Evolutionary conservation across 345 rosid genomes (phyloP), one percentile per base, ranked within the genome.

Genomic region (Pelargonium nanum): DNA sequence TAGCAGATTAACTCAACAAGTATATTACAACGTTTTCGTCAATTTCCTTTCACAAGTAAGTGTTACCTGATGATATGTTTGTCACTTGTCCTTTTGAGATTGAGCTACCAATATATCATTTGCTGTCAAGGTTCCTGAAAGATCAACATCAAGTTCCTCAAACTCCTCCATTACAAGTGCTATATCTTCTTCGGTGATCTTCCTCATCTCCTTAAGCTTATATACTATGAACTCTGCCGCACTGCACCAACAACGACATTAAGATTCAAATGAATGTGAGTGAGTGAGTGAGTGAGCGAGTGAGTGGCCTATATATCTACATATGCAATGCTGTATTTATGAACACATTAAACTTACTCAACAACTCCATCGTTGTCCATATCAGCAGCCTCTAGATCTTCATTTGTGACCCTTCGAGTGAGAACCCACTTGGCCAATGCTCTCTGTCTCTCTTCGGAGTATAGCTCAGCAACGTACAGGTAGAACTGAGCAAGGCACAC

Each of bases 191-290:
- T 83, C 81, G 70, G 66, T 81, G 30, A 92, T 83, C 83, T 88
- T 88, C 26, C 91, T 95, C 89, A 82, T 86, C 73, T 92, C 98
- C 71, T 83, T 86, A 12, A 88, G 95, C 76, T 88, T 88, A 57
- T 77, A 82, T n/a, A 87, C 2, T 9, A 85, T 52, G 65, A 83
- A 87, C 74, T 85, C 97, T 6, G 85, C 81, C 71, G 80, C 77
- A 22, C 93, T 86, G 66, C 9, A 12, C 56, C 73, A 60, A 12
- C 1, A 0, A 1, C 51, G 40, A 48, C 17, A 59, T 28, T 40
- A 45, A 45, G 26, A 61, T 32, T 23, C 12, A 68, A 19, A 24
- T 6, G 19, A 6, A 55, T n/a, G 13, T 10, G n/a, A n/a, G n/a
- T n/a, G n/a, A n/a, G n/a, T n/a, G n/a, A n/a, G n/a, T n/a, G n/a